A percentile compares a stretch with the other conserved stretches of the same genome.
phyloP scores from a whole-genome alignment of 2,329 filamentous ascomycete genomes.

The Ophiostoma tasmaniense region DNA sequence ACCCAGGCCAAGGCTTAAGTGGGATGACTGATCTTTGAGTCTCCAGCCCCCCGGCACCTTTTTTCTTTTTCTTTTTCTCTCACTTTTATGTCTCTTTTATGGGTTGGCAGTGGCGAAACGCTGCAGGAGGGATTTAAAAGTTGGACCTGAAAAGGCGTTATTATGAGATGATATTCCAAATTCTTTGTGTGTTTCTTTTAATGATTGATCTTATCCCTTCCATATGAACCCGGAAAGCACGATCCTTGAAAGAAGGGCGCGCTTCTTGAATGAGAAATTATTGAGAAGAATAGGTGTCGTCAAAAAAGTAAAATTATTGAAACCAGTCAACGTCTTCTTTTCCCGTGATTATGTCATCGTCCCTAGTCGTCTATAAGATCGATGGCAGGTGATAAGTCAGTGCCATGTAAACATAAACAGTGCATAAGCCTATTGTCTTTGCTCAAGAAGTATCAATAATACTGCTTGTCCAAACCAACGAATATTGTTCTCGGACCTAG shows the following conservation, averaged over 20 bases:
- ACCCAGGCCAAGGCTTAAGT: conserved; percentile 59
- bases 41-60: not conserved
- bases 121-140: conserved; percentile 7
- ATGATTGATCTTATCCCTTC: conserved; percentile 6
- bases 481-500: too few species aligned
- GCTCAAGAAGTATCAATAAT: too few species aligned
- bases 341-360: not conserved
- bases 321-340: not conserved
- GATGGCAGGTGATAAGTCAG: too few species aligned
- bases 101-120: conserved; percentile 8
- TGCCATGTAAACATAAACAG: too few species aligned
- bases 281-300: not conserved
- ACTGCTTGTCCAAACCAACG: too few species aligned
- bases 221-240: not conserved
- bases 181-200: conserved; percentile 6
- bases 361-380: not conserved
- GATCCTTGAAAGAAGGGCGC: not conserved
- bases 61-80: conserved; percentile 5
- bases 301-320: not conserved
- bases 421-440: too few species aligned
- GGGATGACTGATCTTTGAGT: not conserved
- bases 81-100: not conserved
- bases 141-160: conserved; percentile 10
- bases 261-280: not conserved
- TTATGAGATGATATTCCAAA: conserved; percentile 9